These are phyloP conservation scores for Hanseniaspora singularis DNA, from an alignment of 805 yeast species.

Conservation along the genomic window DNA sequence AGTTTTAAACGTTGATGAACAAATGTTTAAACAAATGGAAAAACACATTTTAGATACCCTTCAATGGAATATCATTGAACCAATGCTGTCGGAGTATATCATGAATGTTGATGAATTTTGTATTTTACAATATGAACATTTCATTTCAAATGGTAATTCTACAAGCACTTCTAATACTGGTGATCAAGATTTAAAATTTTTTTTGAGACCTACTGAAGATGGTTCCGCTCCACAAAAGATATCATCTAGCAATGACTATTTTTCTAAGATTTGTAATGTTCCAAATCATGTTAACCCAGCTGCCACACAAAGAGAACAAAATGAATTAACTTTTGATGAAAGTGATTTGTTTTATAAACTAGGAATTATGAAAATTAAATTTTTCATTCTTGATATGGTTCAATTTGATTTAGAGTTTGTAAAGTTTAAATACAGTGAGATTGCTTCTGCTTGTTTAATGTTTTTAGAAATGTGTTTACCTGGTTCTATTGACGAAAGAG, in stretches of 20 bases:
- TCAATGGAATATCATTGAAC: slow-evolving; percentile 60
- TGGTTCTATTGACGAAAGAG: slow-evolving; percentile 13
- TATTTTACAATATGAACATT: slow-evolving; percentile 30
- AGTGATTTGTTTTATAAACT: slow-evolving; percentile 12
- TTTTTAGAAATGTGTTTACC: slow-evolving; percentile 14
- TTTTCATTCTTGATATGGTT: slow-evolving; percentile 12
- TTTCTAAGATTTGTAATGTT: slow-evolving; percentile 13
- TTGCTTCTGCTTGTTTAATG: slow-evolving; percentile 15
- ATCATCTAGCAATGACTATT: slow-evolving; percentile 11
- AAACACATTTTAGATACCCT: slow-evolving; percentile 58
- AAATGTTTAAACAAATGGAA: slow-evolving; percentile 64
- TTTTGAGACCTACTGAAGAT: slow-evolving; percentile 5
- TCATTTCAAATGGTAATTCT: slow-evolving; percentile 23
- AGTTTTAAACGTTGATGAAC: slow-evolving; percentile 44
- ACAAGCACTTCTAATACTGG: slow-evolving; percentile 3
- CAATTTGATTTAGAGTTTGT: slow-evolving; percentile 14
- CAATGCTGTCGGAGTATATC: slow-evolving; percentile 42
- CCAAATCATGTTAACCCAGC: slow-evolving; percentile 7
- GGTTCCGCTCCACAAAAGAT: slow-evolving; percentile 4
- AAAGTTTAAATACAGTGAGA: slow-evolving; percentile 9
- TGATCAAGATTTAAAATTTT: slow-evolving; percentile 12
- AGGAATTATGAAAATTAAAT: slow-evolving; percentile 13
- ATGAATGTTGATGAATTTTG: slow-evolving; percentile 35
- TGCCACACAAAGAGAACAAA: neutral
- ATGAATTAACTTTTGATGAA: slow-evolving; percentile 5